phyloP scores from a whole-genome alignment of 2,329 filamentous ascomycete genomes.

The Cadophora sp. region DNA sequence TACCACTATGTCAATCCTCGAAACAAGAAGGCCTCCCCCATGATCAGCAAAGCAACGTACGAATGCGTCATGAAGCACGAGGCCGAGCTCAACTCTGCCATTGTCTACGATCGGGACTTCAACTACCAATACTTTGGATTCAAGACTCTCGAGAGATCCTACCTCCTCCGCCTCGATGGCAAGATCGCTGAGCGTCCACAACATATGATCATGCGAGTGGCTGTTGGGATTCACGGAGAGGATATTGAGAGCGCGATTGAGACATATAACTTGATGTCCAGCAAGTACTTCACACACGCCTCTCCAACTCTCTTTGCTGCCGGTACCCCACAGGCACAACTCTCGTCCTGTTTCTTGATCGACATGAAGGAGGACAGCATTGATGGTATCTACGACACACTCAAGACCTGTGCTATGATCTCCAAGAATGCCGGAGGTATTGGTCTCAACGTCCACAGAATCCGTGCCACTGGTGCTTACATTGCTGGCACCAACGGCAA shows the following conservation, averaged over 20 bases:
- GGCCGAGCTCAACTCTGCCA: slow-evolving; percentile 97
- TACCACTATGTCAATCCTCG: slow-evolving; percentile 97
- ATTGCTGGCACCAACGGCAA: slow-evolving; percentile 98
- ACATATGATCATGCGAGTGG: slow-evolving; percentile 99
- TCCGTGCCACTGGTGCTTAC: slow-evolving; percentile 96
- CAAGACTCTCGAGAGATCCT: slow-evolving; percentile 98
- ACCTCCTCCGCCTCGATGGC: slow-evolving; percentile 92
- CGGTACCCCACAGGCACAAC: slow-evolving; percentile 90
- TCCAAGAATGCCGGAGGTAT: slow-evolving; percentile 99
- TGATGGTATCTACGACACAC: slow-evolving; percentile 97
- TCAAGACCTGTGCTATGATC: slow-evolving; percentile 99
- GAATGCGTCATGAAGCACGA: slow-evolving; percentile 95
- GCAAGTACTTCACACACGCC: slow-evolving; percentile 97
- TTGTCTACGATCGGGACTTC: slow-evolving; percentile 99
- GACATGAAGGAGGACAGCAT: slow-evolving; percentile 99
- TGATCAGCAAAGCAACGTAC: slow-evolving; percentile 93
- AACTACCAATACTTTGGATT: slow-evolving; percentile 99
- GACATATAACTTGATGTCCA: slow-evolving; percentile 99
- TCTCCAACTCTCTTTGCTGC: slow-evolving; percentile 98
- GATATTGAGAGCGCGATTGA: slow-evolving; percentile 94
- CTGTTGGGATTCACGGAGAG: slow-evolving; percentile 95
- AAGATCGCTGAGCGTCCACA: slow-evolving; percentile 97
- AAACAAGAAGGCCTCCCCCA: slow-evolving; percentile 82
- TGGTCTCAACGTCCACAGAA: slow-evolving; percentile 94
- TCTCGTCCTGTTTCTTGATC: slow-evolving; percentile 98